Evolutionary conservation across 1,284 basidiomycete species (phyloP).

Genomic region (Nidula niveotomentosa): DNA sequence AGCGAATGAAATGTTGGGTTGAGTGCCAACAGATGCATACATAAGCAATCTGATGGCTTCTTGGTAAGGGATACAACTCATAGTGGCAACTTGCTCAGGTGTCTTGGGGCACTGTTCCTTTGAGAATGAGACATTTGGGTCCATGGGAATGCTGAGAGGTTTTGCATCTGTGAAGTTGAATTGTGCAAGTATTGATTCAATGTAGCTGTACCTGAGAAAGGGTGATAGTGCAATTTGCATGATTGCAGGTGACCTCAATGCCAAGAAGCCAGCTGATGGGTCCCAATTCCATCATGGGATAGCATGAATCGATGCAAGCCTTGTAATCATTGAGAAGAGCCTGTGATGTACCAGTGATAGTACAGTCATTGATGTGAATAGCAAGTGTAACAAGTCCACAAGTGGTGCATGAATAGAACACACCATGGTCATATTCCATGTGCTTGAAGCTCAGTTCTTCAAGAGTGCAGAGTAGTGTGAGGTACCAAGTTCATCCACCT

Average conservation of each 20-base stretch:
- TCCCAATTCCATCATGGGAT: conserved; percentile 29
- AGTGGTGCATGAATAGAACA: conserved; percentile 19
- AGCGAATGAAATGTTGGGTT: conserved; percentile 14
- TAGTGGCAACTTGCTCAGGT: neutral
- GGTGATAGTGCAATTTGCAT: conserved; percentile 17
- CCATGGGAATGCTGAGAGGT: neutral
- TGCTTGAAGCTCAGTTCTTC: conserved; percentile 20
- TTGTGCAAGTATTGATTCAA: neutral
- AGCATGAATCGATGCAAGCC: conserved; percentile 16
- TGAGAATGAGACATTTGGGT: neutral
- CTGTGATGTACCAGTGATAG: conserved; percentile 13
- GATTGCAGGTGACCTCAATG: conserved; percentile 26
- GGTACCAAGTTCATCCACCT: conserved; percentile 12
- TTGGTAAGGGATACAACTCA: neutral
- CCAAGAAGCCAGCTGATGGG: conserved; percentile 27
- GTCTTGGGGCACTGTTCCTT: neutral
- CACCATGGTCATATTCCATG: conserved; percentile 11
- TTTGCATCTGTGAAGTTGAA: neutral
- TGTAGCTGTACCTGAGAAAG: neutral
- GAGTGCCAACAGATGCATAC: conserved; percentile 9
- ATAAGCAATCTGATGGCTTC: conserved; percentile 19
- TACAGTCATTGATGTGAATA: conserved; percentile 31
- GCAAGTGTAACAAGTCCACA: conserved; percentile 6
- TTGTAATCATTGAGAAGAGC: conserved; percentile 18
- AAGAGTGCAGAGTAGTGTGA: conserved; percentile 6